Conservation (phyloP, 768 basidiomycete genomes). For the Calocybe cyanea region DNA sequence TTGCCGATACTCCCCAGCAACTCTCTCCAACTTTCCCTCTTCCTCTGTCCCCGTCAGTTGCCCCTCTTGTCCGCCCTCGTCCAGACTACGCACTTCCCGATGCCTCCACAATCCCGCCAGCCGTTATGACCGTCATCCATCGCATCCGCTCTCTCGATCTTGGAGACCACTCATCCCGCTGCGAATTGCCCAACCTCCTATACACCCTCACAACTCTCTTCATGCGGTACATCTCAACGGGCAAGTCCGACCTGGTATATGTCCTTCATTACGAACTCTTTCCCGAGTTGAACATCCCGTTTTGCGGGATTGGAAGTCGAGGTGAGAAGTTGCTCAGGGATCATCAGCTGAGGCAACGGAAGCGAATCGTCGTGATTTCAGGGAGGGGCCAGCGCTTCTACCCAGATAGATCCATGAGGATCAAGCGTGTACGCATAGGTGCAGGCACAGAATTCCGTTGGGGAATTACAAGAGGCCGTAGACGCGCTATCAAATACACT, state of each 20-base stretch:
- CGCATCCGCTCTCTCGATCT: slow-evolving; percentile 4
- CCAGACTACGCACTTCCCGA: background rate
- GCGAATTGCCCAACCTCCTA: slow-evolving; percentile 26
- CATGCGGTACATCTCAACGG: slow-evolving; percentile 45
- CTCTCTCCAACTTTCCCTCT: background rate
- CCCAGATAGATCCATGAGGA: too few relatives aligned
- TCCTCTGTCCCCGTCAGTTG: background rate
- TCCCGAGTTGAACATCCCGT: slow-evolving; percentile 39
- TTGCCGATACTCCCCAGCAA: background rate
- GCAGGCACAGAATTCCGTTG: too few relatives aligned
- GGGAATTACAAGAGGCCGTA: too few relatives aligned
- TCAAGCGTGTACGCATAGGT: too few relatives aligned
- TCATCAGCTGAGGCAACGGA: too few relatives aligned
- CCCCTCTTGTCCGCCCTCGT: background rate
- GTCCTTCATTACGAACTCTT: slow-evolving; percentile 50
- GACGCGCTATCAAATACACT: too few relatives aligned
- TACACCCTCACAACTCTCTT: slow-evolving; percentile 53
- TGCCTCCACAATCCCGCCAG: background rate
- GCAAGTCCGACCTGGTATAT: slow-evolving; percentile 40
- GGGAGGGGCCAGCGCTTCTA: too few relatives aligned
- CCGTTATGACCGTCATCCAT: background rate
- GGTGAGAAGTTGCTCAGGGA: too few relatives aligned
- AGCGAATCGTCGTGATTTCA: too few relatives aligned
- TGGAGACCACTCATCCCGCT: slow-evolving; percentile 1
- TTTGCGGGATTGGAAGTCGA: too few relatives aligned